These are phyloP conservation scores for Lepidium didymum DNA, from an alignment of 345 rosid species.

Conservation along the genomic window DNA sequence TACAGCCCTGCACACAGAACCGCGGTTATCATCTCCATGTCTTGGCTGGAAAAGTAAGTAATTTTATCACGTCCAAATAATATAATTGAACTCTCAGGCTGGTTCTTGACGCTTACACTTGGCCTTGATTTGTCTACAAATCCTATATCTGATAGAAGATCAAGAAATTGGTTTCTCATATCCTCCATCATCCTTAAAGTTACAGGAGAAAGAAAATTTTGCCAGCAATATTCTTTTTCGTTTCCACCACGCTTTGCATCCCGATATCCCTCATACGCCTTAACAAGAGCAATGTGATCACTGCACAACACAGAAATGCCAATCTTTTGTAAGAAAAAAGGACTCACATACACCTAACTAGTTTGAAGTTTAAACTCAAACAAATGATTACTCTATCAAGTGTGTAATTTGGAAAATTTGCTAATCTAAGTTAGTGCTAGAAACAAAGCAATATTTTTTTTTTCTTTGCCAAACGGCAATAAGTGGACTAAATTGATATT, in stretches of 20 bases:
- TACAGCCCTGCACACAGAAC: slow-evolving; percentile 91
- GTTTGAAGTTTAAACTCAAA: no score
- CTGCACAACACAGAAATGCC: slow-evolving; percentile 39
- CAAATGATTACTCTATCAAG: no score
- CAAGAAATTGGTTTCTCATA: slow-evolving; percentile 89
- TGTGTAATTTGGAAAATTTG: no score
- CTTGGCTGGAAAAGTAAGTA: slow-evolving; percentile 32
- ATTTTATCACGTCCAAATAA: neutral
- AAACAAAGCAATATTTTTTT: no score
- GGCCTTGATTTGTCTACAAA: slow-evolving; percentile 81
- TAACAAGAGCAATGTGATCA: slow-evolving; percentile 93
- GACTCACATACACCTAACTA: neutral
- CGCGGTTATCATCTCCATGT: slow-evolving; percentile 86
- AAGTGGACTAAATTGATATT: no score
- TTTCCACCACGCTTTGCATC: slow-evolving; percentile 63
- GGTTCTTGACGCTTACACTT: slow-evolving; percentile 43
- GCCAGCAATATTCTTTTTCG: slow-evolving; percentile 81
- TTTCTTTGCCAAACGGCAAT: no score
- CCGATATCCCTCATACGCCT: slow-evolving; percentile 80
- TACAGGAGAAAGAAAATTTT: slow-evolving; percentile 65
- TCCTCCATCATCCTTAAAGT: slow-evolving; percentile 93
- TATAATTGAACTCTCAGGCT: neutral
- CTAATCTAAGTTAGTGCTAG: no score
- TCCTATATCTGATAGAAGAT: slow-evolving; percentile 78
- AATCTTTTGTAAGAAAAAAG: slow-evolving; percentile 7